These are phyloP conservation scores for Mortierella sp. DNA, from an alignment of 371 early-diverging fungal species.

Conservation along the genomic window DNA sequence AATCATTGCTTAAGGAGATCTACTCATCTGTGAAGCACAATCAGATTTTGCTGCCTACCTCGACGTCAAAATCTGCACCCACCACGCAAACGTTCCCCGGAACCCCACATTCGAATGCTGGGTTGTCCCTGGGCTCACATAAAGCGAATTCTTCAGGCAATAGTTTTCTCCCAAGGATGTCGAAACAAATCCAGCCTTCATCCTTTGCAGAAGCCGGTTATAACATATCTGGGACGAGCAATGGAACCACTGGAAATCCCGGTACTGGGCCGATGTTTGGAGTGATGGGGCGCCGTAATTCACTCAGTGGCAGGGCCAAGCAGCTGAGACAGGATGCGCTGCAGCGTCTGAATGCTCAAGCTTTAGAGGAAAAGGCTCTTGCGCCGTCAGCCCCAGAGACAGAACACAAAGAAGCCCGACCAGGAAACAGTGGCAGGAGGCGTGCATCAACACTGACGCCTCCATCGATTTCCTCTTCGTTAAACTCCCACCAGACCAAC, in stretches of 20 bases:
- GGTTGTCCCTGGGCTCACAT: background rate
- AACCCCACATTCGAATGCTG: conserved; percentile 7
- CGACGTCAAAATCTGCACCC: conserved; percentile 3
- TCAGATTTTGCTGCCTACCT: conserved; percentile 78
- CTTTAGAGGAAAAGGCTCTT: conserved; percentile 2
- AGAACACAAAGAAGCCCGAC: background rate
- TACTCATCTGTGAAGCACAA: conserved; percentile 81
- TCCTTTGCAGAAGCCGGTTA: background rate
- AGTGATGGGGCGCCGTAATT: conserved; percentile 27
- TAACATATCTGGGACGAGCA: background rate
- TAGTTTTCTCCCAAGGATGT: conserved; percentile 23
- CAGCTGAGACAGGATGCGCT: conserved; percentile 35
- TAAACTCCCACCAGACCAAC: background rate
- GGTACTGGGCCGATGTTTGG: conserved; percentile 2
- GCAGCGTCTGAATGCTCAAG: conserved; percentile 25
- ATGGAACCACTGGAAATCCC: background rate
- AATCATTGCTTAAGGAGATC: conserved; percentile 67
- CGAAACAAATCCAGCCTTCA: conserved; percentile 15
- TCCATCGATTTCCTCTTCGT: background rate
- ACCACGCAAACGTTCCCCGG: background rate
- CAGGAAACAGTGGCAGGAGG: background rate
- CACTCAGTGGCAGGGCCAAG: conserved; percentile 29
- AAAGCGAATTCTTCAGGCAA: background rate
- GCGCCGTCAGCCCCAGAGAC: background rate
- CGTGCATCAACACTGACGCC: background rate